Evolutionary conservation across 108 stramenopile genomes (phyloP), one percentile per base, ranked within the genome.

Genomic region (Pseudonitzschia multistriata): DNA sequence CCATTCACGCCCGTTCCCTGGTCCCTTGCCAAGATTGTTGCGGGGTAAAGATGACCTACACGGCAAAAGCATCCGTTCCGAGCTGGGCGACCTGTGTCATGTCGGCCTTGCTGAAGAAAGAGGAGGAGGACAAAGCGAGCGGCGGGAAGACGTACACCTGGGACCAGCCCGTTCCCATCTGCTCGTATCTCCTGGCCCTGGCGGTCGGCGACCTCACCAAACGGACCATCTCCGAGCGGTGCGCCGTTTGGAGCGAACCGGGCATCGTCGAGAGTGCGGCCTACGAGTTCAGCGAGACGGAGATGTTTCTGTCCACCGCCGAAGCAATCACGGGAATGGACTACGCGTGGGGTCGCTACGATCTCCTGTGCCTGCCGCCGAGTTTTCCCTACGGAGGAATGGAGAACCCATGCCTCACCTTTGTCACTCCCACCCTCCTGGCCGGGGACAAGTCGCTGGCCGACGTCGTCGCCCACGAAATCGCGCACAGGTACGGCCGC

Each of bases 351-450:
- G 81, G 80, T 29, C 90, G 96, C 36, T 97, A 97, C 78, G 97
- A 99, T 77, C 66, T 99, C 3, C 76, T 99, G 27, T 95, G 96
- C 78, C 79, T 99, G 47, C 97, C 98, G 14, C 97, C 97, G 10
- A 84, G 84, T 33, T 99, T 98, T 79, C 97, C 99, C 10, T 99
- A 98, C 78, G 99, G 99, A 5, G 99, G 96, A 28, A 97, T 97
- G 96, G 96, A 97, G 84, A 96, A 97, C 80, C 96, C 94, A 0
- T 97, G 96, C 68, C 81, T 98, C 34, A 98, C 97, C 22, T 98
- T 98, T 82, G 96, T 96, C 40, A 99, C 98, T 15, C 98, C 98
- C 0, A 99, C 99, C 3, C 77, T 98, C 15, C 77, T 99, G 42
- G 97, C 96, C 21, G 96, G 97, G 7, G 68, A 69, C 55, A 56